phyloP scores from a whole-genome alignment of 345 rosid genomes.

The Populus davidiana region DNA sequence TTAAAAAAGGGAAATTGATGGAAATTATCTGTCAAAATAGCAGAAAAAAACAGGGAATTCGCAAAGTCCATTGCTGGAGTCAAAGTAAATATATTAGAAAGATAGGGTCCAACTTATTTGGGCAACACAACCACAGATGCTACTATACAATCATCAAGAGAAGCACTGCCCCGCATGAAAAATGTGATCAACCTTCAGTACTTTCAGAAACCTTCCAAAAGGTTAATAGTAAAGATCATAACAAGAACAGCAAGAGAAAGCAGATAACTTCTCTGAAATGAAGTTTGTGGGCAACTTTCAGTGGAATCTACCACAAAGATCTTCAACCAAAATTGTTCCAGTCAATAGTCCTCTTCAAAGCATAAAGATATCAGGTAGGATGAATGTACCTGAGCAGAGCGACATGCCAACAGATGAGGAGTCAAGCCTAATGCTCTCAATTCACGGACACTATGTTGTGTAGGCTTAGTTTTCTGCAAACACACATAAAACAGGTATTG shows the following conservation, averaged over 20 bases:
- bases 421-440: slow-evolving; percentile 39
- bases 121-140: slow-evolving; percentile 1
- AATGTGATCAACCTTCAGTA: neutral
- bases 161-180: neutral
- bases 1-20: neutral
- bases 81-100: neutral
- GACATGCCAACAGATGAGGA: slow-evolving; percentile 35
- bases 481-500: neutral
- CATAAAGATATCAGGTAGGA: neutral
- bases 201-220: neutral
- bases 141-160: neutral
- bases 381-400: slow-evolving; percentile 31
- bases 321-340: neutral
- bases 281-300: neutral
- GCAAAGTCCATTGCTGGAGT: neutral
- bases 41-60: neutral
- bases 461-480: slow-evolving; percentile 37
- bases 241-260: neutral
- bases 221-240: neutral
- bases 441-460: slow-evolving; percentile 38
- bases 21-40: neutral
- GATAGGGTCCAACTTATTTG: neutral
- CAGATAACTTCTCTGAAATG: neutral
- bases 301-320: neutral
- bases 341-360: neutral